phyloP scores from a whole-genome alignment of 2,329 filamentous ascomycete species.

The Colletotrichum somersetense region DNA sequence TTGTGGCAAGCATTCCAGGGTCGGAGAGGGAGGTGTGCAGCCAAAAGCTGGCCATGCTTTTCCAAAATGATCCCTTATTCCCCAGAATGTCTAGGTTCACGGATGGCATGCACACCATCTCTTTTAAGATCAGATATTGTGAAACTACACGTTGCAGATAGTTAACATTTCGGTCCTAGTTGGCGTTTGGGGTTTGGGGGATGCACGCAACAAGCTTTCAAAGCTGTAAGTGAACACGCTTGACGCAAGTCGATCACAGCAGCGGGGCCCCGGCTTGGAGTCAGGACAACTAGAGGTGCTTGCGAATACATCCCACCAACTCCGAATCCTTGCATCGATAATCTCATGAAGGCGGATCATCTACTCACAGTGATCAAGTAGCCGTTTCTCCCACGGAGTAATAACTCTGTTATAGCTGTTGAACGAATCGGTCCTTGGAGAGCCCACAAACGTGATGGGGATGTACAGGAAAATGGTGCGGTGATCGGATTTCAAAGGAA shows the following conservation, averaged over 20 bases:
- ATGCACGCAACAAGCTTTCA: background rate
- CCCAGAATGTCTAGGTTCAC: constrained; percentile 6
- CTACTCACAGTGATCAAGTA: constrained; percentile 43
- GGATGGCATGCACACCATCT: constrained; percentile 29
- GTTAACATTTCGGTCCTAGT: background rate
- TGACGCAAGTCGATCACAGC: background rate
- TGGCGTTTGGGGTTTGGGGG: background rate
- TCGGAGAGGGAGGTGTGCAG: constrained; percentile 42
- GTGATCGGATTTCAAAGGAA: background rate
- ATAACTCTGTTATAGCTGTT: constrained; percentile 26
- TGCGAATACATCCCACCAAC: background rate
- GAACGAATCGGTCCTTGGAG: constrained; percentile 39
- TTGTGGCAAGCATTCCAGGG: constrained; percentile 43
- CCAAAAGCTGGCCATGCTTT: constrained; percentile 40
- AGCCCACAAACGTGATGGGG: constrained; percentile 12
- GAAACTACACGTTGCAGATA: background rate
- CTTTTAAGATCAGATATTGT: constrained; percentile 5
- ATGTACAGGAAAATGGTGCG: background rate
- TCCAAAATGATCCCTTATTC: constrained; percentile 34
- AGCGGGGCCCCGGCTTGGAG: background rate
- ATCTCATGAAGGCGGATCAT: background rate
- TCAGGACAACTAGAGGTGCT: background rate
- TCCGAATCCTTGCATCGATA: background rate
- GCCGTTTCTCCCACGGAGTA: constrained; percentile 29
- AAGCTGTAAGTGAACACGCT: background rate